phyloP scores from a whole-genome alignment of 805 yeast genomes.

The Starmerella bombicola region DNA sequence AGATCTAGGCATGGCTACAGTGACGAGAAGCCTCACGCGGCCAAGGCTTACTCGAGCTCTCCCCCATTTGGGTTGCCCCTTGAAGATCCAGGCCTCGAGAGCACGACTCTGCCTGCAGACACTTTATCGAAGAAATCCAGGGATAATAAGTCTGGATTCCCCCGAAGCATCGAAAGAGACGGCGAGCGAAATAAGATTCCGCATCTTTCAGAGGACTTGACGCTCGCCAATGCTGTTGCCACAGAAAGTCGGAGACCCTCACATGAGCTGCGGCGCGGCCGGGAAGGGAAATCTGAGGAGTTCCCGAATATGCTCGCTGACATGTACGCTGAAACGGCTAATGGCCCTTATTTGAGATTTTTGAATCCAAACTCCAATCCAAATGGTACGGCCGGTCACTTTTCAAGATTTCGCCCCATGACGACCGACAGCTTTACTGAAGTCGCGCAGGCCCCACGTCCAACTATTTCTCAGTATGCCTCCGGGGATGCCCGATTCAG shows the following conservation, averaged over 20 bases:
- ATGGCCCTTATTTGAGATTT: not conserved
- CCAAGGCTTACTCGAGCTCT: not conserved
- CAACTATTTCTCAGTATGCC: not conserved
- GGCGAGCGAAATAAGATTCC: not conserved
- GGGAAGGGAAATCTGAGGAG: not conserved
- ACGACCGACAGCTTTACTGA: not conserved
- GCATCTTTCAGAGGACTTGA: conserved; percentile 1
- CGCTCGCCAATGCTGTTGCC: not conserved
- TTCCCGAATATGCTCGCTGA: conserved; percentile 3
- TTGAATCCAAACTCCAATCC: not conserved
- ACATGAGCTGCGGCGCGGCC: not conserved
- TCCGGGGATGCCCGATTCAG: conserved; percentile 4
- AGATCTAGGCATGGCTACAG: not conserved
- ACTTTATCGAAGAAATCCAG: not conserved
- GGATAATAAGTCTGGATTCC: not conserved
- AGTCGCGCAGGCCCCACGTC: conserved; percentile 2
- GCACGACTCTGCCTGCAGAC: not conserved
- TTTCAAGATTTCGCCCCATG: not conserved
- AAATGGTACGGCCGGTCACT: not conserved
- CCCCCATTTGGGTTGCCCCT: not conserved
- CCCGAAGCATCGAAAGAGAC: not conserved
- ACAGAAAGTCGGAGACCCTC: not conserved
- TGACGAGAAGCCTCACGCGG: no score
- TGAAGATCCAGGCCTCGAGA: not conserved
- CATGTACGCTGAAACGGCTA: conserved; percentile 4